Evolutionary conservation across 2,329 filamentous ascomycete genomes (phyloP).

Genomic region (Ophioceras dolichostomum): DNA sequence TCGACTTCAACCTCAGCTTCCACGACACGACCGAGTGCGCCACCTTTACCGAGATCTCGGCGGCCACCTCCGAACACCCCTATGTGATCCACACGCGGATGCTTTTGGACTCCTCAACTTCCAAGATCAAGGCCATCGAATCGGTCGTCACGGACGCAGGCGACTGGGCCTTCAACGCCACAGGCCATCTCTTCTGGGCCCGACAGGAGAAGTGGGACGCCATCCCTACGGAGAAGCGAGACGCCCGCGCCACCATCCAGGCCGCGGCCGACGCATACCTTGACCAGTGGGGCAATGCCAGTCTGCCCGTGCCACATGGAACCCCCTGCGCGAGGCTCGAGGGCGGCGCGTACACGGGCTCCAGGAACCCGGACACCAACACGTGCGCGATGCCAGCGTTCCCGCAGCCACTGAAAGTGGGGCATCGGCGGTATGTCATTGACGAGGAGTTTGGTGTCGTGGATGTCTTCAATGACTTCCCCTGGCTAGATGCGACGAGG

Average conservation of each 20-base stretch:
- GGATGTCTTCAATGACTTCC: conserved; percentile 16
- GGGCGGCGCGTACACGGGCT: conserved; percentile 15
- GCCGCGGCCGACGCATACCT: conserved; percentile 17
- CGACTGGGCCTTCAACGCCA: conserved; percentile 19
- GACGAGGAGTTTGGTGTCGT: conserved; percentile 16
- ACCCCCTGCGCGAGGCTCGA: conserved; percentile 16
- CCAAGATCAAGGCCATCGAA: conserved; percentile 10
- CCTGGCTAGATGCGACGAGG: conserved; percentile 12
- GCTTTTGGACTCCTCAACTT: conserved; percentile 2
- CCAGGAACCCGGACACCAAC: conserved; percentile 12
- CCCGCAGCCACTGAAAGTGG: conserved; percentile 15
- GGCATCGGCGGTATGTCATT: conserved; percentile 16
- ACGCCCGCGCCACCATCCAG: conserved; percentile 14
- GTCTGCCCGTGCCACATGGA: conserved; percentile 13
- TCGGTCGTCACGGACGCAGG: conserved; percentile 17
- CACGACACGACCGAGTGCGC: conserved; percentile 12
- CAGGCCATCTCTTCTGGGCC: conserved; percentile 14
- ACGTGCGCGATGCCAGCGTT: conserved; percentile 15
- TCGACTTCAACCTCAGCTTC: conserved; percentile 11
- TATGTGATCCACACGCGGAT: conserved; percentile 10
- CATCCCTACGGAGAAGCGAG: conserved; percentile 14
- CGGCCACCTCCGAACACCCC: conserved; percentile 5
- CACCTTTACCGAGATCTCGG: conserved; percentile 7
- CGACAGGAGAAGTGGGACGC: conserved; percentile 17
- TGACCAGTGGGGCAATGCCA: conserved; percentile 14